Conservation (phyloP, 441 rosid genomes). For the Corymbia calophylla region DNA sequence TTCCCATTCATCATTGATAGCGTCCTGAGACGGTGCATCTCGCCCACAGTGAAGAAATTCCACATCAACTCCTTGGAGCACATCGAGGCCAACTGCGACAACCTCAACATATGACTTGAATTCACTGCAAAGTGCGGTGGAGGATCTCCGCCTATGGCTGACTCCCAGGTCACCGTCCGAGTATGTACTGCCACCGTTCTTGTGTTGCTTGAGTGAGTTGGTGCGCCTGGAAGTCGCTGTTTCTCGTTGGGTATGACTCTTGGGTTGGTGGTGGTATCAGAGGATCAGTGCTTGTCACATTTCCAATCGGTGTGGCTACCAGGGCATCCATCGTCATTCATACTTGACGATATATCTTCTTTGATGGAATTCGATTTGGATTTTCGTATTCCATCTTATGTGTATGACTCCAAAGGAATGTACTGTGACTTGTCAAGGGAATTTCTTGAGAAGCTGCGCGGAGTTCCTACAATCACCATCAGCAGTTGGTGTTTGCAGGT, state of each 20-base stretch:
- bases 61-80: no score
- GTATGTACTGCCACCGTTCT: background rate
- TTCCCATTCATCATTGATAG: background rate
- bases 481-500: no score
- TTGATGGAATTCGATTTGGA: background rate
- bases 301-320: no score
- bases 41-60: background rate
- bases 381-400: background rate
- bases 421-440: no score
- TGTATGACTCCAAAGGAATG: no score
- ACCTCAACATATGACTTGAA: no score
- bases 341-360: background rate
- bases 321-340: background rate
- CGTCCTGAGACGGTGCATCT: background rate
- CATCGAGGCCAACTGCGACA: no score
- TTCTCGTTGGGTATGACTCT: no score
- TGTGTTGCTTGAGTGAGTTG: background rate
- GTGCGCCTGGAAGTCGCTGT: background rate
- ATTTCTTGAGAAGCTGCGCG: no score
- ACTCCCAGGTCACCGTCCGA: fast-evolving
- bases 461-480: no score
- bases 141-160: background rate
- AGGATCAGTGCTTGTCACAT: background rate
- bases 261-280: background rate
- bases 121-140: background rate